Evolutionary conservation across 2,329 filamentous ascomycete species (phyloP), one percentile per base, ranked within the genome.

Genomic region (Knoxdaviesia capensis): DNA sequence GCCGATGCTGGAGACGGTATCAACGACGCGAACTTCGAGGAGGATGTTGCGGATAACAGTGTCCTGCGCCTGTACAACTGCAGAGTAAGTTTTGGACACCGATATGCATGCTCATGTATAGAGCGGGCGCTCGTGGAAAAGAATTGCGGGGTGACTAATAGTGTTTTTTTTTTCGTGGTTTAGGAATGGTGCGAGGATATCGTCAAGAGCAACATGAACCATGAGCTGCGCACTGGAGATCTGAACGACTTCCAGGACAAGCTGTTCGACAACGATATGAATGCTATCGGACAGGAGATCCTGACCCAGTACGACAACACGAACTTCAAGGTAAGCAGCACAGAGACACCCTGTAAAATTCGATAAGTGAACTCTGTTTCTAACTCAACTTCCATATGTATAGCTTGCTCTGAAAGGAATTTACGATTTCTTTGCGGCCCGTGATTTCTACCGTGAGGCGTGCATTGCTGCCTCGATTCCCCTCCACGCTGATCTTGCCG

Each of bases 21-120:
- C 47, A 80, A 85, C 48, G 90, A 98, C 59, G 87, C 88, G 52
- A 98, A 98, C 66, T 93, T 98, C 49, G 90, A 94, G 54, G 90
- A 98, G 64, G 75, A 80, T 43, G 86, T 94, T 35, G 90, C 90
- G 36, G 90, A 96, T 61, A 83, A 79, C 56, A 87, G 78, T 54
- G 92, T 94, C 52, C 68, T 96, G 47, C 78, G 86, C 53, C 71
- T 96, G 41, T 87, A 76, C 56, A 74, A 68, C 31, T 50, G 28
- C 48, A 47, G 43, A 41, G 47, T 47, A 47, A 20, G 40, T 46
- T 33, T 6, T 36, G 10, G 10, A 5, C 6, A 8, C 9, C 29
- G 29, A n/a, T 33, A 5, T 5, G 20, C 20, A 20, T 20, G 20
- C 20, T 20, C 20, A 20, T 20, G 20, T 20, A 20, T 3, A 20